These are phyloP conservation scores for Linum tenue DNA, from an alignment of 345 rosid species.

Conservation along the genomic window DNA sequence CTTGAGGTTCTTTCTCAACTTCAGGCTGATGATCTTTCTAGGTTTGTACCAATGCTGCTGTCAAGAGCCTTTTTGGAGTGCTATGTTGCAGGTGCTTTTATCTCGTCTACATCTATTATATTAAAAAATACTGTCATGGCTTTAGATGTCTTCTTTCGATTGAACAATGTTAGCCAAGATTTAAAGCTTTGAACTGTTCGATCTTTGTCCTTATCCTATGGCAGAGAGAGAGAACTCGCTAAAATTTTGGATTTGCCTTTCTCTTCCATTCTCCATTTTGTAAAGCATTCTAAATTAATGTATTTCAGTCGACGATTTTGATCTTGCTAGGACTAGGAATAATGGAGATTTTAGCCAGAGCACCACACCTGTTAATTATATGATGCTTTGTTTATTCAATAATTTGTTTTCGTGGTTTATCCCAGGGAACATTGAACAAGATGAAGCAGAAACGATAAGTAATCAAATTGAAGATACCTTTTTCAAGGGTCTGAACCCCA, in stretches of 20 bases:
- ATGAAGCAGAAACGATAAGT: conserved; percentile 64
- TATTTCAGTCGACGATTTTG: conserved; percentile 1
- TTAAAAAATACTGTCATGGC: not conserved
- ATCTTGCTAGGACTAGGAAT: not conserved
- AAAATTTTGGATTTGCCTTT: not conserved
- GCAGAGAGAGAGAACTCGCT: not conserved
- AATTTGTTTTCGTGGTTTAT: not conserved
- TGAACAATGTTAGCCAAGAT: too few relatives aligned
- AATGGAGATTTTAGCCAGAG: too few relatives aligned
- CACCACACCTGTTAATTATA: too few relatives aligned
- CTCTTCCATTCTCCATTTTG: not conserved
- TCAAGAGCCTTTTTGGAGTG: conserved; percentile 74
- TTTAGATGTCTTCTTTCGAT: too few relatives aligned
- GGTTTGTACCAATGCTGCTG: conserved; percentile 60
- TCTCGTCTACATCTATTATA: not conserved
- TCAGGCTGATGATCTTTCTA: conserved; percentile 58
- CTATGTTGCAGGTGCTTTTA: conserved; percentile 55
- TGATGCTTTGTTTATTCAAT: too few relatives aligned
- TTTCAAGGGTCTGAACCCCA: conserved; percentile 47
- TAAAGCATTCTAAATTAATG: not conserved
- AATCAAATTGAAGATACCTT: conserved; percentile 51
- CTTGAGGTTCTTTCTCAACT: conserved; percentile 57
- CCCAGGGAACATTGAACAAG: conserved; percentile 63
- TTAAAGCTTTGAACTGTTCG: too few relatives aligned
- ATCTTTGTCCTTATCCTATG: not conserved